Base-by-base conservation (phyloP, 805 yeast species). In the Zygosaccharomyces rouxii region DNA sequence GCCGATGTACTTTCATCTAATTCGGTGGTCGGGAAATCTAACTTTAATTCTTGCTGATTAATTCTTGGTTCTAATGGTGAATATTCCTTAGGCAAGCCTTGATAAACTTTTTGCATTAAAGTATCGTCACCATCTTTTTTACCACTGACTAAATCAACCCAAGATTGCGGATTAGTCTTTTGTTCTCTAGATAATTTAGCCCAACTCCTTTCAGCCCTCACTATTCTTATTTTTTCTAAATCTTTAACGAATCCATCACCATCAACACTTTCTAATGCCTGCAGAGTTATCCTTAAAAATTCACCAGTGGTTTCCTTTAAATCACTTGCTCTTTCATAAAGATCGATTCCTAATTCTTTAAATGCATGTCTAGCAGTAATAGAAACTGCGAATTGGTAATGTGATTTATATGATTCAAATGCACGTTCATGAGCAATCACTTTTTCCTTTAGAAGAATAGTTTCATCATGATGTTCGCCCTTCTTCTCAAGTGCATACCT, bases 191-290 rank as follows among this genome's bases (percentile, higher is more conserved):
- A 42, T 13, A 62, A 35, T 41, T 55, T 54, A 2, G 57, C 45
- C 67, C 65, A 62, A 11, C 53, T 54, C 41, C 59, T 53, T 29
- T 59, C 58, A n/a, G 56, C 57, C 23, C 68, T 50, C 35, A 50
- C 44, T 26, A 53, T 44, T 37, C 63, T 55, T 10, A 63, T 33
- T 16, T 57, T 57, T 31, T 59, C 61, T 18, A 63, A 50, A 31
- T 57, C 59, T 38, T 55, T 47, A 10, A 52, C 55, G 18, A 59
- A 59, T 7, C 43, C 39, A 9, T 51, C 52, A 10, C 53, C 44
- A 40, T 60, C 52, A 13, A 46, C 50, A 2, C 33, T 37, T 25
- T 58, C 56, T 43, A 63, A 48, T 11, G 51, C 48, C 13, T 47
- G 50, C 18, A 64, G 46, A 23, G 60, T 57, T 14, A 53, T 50